phyloP scores from a whole-genome alignment of 1,139 yeast genomes.

The Taphrina communis region DNA sequence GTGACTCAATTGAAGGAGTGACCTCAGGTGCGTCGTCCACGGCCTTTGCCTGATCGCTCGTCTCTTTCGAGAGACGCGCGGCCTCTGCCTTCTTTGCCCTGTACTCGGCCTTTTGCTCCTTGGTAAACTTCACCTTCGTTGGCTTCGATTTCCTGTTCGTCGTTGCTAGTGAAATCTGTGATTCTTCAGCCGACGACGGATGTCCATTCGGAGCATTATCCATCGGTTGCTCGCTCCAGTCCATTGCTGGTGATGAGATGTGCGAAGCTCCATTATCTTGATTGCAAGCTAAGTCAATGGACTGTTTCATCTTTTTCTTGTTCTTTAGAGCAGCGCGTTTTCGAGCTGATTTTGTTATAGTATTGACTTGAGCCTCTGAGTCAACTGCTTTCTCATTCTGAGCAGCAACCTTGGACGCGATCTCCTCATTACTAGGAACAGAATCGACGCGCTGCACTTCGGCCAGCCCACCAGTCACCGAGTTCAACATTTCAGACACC shows the following conservation, averaged over 20 bases:
- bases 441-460: not conserved
- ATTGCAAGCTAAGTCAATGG: not conserved
- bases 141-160: not conserved
- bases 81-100: slow-evolving; percentile 12
- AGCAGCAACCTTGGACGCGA: not conserved
- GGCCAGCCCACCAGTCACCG: slow-evolving; percentile 13
- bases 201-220: not conserved
- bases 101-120: slow-evolving; percentile 12
- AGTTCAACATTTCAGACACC: slow-evolving; percentile 16
- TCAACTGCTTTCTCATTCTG: not conserved
- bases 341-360: slow-evolving; percentile 20
- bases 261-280: not conserved
- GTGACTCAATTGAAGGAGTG: not conserved
- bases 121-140: not conserved
- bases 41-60: not conserved
- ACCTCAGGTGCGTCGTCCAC: not conserved
- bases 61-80: not conserved
- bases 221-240: not conserved
- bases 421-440: not conserved
- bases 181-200: not conserved
- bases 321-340: slow-evolving; percentile 4
- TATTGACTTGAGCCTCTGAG: not conserved
- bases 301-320: slow-evolving; percentile 7
- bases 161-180: not conserved
- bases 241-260: not conserved